phyloP scores from a whole-genome alignment of 371 early-diverging fungal genomes.

The Aphelidium insulamus region DNA sequence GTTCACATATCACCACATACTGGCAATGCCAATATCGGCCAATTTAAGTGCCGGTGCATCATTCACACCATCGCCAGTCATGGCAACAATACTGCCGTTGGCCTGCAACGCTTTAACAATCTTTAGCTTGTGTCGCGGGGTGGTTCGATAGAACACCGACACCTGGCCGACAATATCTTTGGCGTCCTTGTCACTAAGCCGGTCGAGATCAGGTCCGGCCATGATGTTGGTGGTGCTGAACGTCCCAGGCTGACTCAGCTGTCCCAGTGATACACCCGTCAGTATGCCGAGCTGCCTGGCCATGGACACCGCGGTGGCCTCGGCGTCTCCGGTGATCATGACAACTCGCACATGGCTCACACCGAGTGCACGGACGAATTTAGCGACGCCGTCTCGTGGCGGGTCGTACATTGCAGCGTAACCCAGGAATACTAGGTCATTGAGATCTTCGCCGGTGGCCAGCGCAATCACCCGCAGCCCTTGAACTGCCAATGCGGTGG shows the following conservation, averaged over 20 bases:
- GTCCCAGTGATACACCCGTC: neutral
- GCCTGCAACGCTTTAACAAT: conserved; percentile 24
- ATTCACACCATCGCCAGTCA: conserved; percentile 54
- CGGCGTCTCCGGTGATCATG: conserved; percentile 82
- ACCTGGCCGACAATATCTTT: conserved; percentile 8
- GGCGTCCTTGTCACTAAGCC: conserved; percentile 4
- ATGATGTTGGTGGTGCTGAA: no score
- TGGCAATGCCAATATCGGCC: conserved; percentile 76
- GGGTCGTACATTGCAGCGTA: conserved; percentile 70
- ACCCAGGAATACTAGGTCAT: conserved; percentile 44
- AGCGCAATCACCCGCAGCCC: conserved; percentile 75
- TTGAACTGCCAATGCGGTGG: conserved; percentile 41
- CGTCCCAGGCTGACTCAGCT: no score
- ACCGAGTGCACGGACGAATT: conserved; percentile 30
- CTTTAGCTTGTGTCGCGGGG: conserved; percentile 23
- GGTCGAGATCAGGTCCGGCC: no score
- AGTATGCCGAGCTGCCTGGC: conserved; percentile 51
- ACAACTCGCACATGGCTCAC: conserved; percentile 55
- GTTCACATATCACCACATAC: no score
- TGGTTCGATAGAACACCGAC: conserved; percentile 20
- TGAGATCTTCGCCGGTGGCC: conserved; percentile 37
- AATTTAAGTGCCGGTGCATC: conserved; percentile 75
- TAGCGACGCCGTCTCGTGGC: conserved; percentile 37
- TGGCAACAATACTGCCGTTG: conserved; percentile 24
- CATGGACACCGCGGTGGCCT: conserved; percentile 54